Base-by-base conservation (phyloP, 345 rosid genomes). In the Syzygium oleosum region DNA sequence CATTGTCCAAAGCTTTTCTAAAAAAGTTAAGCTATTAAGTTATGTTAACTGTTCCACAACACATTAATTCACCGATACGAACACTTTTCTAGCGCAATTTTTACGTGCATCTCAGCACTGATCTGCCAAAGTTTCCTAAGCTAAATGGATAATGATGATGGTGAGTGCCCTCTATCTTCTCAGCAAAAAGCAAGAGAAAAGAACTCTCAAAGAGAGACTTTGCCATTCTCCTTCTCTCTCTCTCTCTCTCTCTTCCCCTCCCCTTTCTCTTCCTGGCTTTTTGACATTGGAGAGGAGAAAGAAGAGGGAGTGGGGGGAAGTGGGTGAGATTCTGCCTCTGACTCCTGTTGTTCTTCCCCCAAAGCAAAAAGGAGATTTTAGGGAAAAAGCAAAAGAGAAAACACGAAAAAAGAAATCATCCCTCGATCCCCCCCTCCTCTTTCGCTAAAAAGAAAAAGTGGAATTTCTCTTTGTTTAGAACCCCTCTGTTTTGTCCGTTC, bases 291-390 rank as follows among this genome's bases (percentile, higher is more conserved):
- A 43, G 41, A 86, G 61, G 61, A 84, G 53, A 29, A 46, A 41
- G 84, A 87, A 58, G 58, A 51, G 84, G 73, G 54, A 21, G 68
- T 41, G 85, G 84, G 58, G 87, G 84, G 90, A 90, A 91, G 94
- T 90, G 43, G 94, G 91, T 93, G 92, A 90, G 93, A 92, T 92
- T 89, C 93, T 34, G 80, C 80, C 80, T 38, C 46, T 73, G 80
- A 73, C 80, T 73, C 80, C 19, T 34, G 80, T 73, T 19, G 38
- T 73, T 9, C 65, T 25, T 29, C 65, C 12, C 27, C 46, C 23
- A 34, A 73, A 73, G 80, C 49, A 19, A 19, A 68, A 17, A 5
- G 43, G 6, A 5, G 6, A 38, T 38, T 41, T 41, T 41, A 4
- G 43, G 43, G 43, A 41, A 41, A 41, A 4, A 43, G 46, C 41